Evolutionary conservation across 306 rosid genomes (phyloP), one percentile per base, ranked within the genome.

Genomic region (Prunus fruticosa): DNA sequence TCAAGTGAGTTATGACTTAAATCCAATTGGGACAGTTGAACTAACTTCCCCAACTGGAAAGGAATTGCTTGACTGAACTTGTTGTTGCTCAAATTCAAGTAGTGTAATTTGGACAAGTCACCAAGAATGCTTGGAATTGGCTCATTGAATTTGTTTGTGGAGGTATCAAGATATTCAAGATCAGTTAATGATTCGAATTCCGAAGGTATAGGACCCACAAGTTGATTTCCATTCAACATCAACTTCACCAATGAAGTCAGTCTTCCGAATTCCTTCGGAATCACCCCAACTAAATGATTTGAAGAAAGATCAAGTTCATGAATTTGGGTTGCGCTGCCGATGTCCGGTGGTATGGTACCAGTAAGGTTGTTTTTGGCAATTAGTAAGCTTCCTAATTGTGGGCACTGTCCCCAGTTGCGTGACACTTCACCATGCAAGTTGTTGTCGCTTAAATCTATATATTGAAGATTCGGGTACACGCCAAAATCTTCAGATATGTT

Each of bases 401-500:
- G 41, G 8, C 41, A 34, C 41, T 34, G 41, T 6, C 41, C 41
- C 41, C 41, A 34, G 8, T 34, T 34, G 41, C 8, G 1, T 5
- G 41, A 34, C 8, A 34, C 2, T 34, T 34, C 34, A 32, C 34
- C 41, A 6, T 34, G 8, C 41, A 34, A 34, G 41, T 5, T 34
- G 41, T 34, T 34, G 41, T 34, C 41, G 41, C 87, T 81, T 34
- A 86, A 32, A 64, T 83, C 82, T 25, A 83, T 13, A 50, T 67
- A 81, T 11, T 57, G 49, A 72, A 86, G 77, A 23, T 75, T 68
- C 12, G 87, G 89, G 53, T 81, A 81, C 62, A 78, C 66, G 3
- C 86, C 83, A 14, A 83, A 86, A 5, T 38, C 87, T 83, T 81
- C 82, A 1, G 82, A 75, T 72, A 86, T 10, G 18, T 86, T 76